phyloP scores from a whole-genome alignment of 192 early-diverging fungal species.

The Coemansia umbellata region DNA sequence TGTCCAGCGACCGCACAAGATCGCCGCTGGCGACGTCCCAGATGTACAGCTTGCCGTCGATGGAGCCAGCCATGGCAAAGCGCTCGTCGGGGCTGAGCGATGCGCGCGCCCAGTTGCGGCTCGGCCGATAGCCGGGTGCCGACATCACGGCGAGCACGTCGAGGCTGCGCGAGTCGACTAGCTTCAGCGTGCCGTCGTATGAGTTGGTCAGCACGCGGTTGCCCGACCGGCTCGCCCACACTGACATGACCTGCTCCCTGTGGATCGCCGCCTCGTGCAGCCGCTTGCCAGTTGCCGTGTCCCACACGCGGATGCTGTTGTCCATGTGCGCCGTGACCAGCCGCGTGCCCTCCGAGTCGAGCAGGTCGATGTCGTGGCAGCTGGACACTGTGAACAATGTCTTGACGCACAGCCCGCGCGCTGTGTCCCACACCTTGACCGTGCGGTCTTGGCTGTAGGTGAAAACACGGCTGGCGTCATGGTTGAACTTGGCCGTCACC shows the following conservation, averaged over 20 bases:
- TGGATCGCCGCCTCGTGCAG: slow-evolving; percentile 86
- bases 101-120: slow-evolving; percentile 86
- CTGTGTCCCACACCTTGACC: slow-evolving; percentile 93
- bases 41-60: slow-evolving; percentile 74
- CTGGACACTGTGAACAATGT: slow-evolving; percentile 93
- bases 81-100: slow-evolving; percentile 77
- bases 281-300: slow-evolving; percentile 72
- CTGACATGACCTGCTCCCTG: slow-evolving; percentile 83
- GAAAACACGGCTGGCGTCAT: slow-evolving; percentile 74
- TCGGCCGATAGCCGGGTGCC: slow-evolving; percentile 74
- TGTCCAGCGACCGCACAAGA: slow-evolving; percentile 63
- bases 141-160: slow-evolving; percentile 58
- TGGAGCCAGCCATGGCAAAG: slow-evolving; percentile 77
- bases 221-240: slow-evolving; percentile 58
- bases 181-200: slow-evolving; percentile 84
- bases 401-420: slow-evolving; percentile 81
- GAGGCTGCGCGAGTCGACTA: slow-evolving; percentile 78
- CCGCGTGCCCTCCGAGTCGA: slow-evolving; percentile 73
- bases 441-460: slow-evolving; percentile 95
- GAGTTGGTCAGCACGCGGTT: slow-evolving; percentile 86
- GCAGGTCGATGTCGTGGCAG: slow-evolving; percentile 84
- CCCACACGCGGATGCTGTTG: slow-evolving; percentile 90
- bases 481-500: slow-evolving; percentile 78
- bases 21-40: slow-evolving; percentile 71
- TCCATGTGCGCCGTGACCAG: slow-evolving; percentile 93